Conservation (phyloP, 1,284 basidiomycete species). For the Sanghuangporus sanghuang region DNA sequence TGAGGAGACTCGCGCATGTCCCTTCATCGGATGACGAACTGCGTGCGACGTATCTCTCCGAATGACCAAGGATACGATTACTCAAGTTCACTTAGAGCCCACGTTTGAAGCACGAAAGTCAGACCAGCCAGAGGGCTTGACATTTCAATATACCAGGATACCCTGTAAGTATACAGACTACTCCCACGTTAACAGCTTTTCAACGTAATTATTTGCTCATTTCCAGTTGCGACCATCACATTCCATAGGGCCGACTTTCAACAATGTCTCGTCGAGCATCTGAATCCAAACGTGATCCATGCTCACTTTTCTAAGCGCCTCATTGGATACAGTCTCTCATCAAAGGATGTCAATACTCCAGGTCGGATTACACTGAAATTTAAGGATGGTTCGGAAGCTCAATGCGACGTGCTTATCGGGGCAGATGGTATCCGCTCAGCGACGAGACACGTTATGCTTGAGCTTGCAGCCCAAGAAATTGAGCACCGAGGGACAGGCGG, state of each 20-base stretch:
- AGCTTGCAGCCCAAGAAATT: background rate
- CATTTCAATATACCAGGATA: constrained; percentile 26
- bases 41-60: background rate
- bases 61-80: background rate
- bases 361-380: constrained; percentile 34
- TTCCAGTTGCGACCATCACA: constrained; percentile 33
- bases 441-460: constrained; percentile 19
- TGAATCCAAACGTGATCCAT: constrained; percentile 27
- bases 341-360: constrained; percentile 12
- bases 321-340: constrained; percentile 28
- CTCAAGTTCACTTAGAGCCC: constrained; percentile 19
- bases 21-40: constrained; percentile 3
- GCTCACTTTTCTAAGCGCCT: constrained; percentile 36
- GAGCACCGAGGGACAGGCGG: constrained; percentile 13
- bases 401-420: constrained; percentile 45
- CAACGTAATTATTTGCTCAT: too few relatives aligned
- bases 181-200: too few relatives aligned
- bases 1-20: constrained; percentile 13
- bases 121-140: constrained; percentile 29
- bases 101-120: constrained; percentile 30
- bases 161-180: constrained; percentile 25
- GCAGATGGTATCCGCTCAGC: constrained; percentile 41
- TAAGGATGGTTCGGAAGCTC: constrained; percentile 35
- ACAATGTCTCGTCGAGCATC: constrained; percentile 30
- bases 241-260: constrained; percentile 42